These are phyloP conservation scores for Keithomyces neogunnii DNA, from an alignment of 2,329 filamentous ascomycete genomes.

Conservation along the genomic window DNA sequence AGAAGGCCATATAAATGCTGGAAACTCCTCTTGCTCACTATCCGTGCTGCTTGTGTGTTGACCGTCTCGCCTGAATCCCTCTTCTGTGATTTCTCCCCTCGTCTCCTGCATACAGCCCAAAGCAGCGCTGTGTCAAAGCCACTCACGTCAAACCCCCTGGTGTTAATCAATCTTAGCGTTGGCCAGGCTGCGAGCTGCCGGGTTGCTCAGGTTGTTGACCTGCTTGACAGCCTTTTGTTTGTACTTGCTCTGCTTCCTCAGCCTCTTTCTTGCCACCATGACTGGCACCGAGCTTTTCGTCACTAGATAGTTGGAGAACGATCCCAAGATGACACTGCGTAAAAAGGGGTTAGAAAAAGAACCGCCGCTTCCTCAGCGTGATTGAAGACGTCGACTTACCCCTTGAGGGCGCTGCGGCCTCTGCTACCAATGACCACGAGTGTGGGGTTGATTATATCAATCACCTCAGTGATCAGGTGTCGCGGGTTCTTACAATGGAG, in stretches of 20 bases:
- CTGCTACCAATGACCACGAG: slow-evolving; percentile 88
- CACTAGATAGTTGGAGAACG: slow-evolving; percentile 95
- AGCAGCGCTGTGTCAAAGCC: background rate
- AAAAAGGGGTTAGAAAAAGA: background rate
- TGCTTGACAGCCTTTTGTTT: slow-evolving; percentile 60
- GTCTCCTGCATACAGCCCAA: too few species aligned
- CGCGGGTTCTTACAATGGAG: slow-evolving; percentile 98
- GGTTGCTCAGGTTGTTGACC: slow-evolving; percentile 73
- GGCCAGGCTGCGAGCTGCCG: slow-evolving; percentile 56
- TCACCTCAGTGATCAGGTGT: slow-evolving; percentile 93
- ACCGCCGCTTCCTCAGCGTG: too few species aligned
- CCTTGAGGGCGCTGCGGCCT: slow-evolving; percentile 85
- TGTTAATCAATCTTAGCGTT: slow-evolving; percentile 67
- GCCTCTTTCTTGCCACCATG: slow-evolving; percentile 90
- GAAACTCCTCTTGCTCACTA: background rate
- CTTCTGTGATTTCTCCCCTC: too few species aligned
- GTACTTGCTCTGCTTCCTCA: slow-evolving; percentile 79
- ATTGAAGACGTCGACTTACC: slow-evolving; percentile 44
- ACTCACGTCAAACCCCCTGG: background rate
- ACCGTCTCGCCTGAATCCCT: too few species aligned
- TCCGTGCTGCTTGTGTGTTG: background rate
- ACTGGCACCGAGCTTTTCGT: slow-evolving; percentile 95
- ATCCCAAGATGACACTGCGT: slow-evolving; percentile 78
- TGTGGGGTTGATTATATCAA: slow-evolving; percentile 85
- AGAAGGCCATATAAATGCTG: background rate